phyloP scores from a whole-genome alignment of 257 asterid genomes.

The Apocynum venetum region DNA sequence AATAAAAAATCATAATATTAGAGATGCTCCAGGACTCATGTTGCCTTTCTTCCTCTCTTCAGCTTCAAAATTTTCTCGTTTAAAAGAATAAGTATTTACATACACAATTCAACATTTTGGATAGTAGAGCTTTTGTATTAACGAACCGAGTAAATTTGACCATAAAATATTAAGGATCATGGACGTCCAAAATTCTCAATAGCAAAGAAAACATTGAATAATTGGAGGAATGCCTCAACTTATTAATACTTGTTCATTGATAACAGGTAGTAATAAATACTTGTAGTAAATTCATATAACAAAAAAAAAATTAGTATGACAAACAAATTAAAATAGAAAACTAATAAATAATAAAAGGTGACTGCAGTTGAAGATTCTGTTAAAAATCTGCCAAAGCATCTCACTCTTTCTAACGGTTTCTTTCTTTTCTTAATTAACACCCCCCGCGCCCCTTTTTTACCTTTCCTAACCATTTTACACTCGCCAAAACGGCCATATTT shows the following conservation, averaged over 20 bases:
- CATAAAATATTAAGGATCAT: too few species aligned
- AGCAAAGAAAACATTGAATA: too few species aligned
- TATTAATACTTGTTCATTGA: slow-evolving; percentile 25
- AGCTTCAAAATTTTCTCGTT: too few species aligned
- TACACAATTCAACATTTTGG: too few species aligned
- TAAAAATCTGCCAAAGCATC: slow-evolving; percentile 29
- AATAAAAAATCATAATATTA: too few species aligned
- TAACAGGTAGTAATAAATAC: slow-evolving; percentile 2
- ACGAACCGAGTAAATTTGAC: too few species aligned
- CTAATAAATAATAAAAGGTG: slow-evolving; percentile 32
- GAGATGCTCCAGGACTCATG: too few species aligned
- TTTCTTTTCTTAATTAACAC: slow-evolving; percentile 19
- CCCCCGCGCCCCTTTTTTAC: not conserved
- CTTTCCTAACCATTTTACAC: slow-evolving; percentile 14
- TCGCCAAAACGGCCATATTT: slow-evolving; percentile 10
- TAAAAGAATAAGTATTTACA: too few species aligned
- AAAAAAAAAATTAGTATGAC: slow-evolving; percentile 27
- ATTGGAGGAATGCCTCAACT: slow-evolving; percentile 27
- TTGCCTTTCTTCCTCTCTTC: too few species aligned
- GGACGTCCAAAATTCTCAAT: too few species aligned
- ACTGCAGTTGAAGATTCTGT: slow-evolving; percentile 37
- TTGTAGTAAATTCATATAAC: slow-evolving; percentile 24
- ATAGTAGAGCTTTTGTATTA: too few species aligned
- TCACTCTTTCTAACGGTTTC: slow-evolving; percentile 32
- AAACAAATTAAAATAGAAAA: slow-evolving; percentile 9